A percentile compares a stretch with the other conserved stretches of the same genome.
These are phyloP conservation scores for Claviceps africana DNA, from an alignment of 2,329 filamentous ascomycete species.

Conservation along the genomic window DNA sequence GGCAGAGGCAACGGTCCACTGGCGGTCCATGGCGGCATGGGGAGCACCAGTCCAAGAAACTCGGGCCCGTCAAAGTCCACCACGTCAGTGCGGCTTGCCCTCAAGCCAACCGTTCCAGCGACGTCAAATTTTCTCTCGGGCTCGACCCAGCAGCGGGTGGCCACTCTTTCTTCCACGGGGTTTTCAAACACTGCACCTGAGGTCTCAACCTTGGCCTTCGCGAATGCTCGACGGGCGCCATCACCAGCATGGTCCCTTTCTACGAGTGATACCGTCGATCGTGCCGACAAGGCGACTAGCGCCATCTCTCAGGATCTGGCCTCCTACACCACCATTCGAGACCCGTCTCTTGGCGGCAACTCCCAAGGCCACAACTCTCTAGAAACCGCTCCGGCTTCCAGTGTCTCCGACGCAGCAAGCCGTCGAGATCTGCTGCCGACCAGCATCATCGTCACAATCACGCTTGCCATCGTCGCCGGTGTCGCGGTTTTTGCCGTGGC, in stretches of 20 bases:
- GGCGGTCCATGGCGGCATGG: not conserved
- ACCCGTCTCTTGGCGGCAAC: not conserved
- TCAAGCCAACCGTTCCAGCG: not conserved
- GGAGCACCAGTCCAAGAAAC: not conserved
- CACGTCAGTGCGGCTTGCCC: not conserved
- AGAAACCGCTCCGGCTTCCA: not conserved
- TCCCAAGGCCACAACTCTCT: not conserved
- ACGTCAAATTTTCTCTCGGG: not conserved
- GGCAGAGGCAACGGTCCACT: not conserved
- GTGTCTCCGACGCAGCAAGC: not conserved
- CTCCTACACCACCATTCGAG: constrained; percentile 1
- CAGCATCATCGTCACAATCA: not conserved
- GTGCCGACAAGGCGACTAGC: not conserved
- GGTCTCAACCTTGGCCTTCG: not conserved
- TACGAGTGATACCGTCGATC: not conserved
- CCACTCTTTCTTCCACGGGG: not conserved
- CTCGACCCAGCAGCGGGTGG: not conserved
- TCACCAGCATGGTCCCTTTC: not conserved
- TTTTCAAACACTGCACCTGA: not conserved
- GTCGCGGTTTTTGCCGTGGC: not conserved
- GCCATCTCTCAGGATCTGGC: not conserved
- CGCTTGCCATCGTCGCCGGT: not conserved
- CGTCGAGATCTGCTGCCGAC: not conserved
- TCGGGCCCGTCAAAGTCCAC: not conserved
- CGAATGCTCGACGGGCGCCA: not conserved